These are phyloP conservation scores for Penicillium sp. DNA, from an alignment of 2,329 filamentous ascomycete genomes.

Conservation along the genomic window DNA sequence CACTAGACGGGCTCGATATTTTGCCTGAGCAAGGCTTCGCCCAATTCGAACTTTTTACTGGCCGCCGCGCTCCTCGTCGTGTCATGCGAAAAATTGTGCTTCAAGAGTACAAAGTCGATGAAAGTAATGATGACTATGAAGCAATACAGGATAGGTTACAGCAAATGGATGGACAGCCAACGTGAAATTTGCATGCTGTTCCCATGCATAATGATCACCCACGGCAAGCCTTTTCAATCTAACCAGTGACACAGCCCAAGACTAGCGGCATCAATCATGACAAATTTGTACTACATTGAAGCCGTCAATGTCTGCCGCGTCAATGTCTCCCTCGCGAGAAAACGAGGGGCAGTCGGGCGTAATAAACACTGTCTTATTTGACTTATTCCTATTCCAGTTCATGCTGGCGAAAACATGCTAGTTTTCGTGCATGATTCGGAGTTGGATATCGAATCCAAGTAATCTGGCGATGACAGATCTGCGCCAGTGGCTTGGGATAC, in stretches of 20 bases:
- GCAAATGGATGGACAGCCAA: conserved; percentile 34
- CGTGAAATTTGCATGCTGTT: conserved; percentile 55
- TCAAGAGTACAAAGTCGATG: conserved; percentile 37
- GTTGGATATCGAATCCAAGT: too few relatives aligned
- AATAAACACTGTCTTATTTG: too few relatives aligned
- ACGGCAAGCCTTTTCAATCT: neutral
- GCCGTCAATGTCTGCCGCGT: neutral
- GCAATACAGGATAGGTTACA: conserved; percentile 32
- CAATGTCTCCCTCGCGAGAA: too few relatives aligned
- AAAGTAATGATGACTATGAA: conserved; percentile 33
- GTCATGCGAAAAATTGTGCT: conserved; percentile 40
- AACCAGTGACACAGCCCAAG: neutral
- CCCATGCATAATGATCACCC: neutral
- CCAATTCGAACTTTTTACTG: conserved; percentile 43
- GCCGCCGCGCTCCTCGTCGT: conserved; percentile 39
- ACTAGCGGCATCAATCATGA: neutral
- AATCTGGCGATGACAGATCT: too few relatives aligned
- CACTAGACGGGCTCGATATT: conserved; percentile 41
- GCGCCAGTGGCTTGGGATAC: too few relatives aligned
- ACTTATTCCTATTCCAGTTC: too few relatives aligned
- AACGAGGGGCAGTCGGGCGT: too few relatives aligned
- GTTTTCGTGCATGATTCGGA: too few relatives aligned
- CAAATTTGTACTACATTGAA: neutral
- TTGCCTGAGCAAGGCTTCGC: conserved; percentile 43
- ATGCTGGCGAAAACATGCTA: too few relatives aligned